Evolutionary conservation across 148 eudicot species (phyloP).

Genomic region (Arctostaphylos glauca): DNA sequence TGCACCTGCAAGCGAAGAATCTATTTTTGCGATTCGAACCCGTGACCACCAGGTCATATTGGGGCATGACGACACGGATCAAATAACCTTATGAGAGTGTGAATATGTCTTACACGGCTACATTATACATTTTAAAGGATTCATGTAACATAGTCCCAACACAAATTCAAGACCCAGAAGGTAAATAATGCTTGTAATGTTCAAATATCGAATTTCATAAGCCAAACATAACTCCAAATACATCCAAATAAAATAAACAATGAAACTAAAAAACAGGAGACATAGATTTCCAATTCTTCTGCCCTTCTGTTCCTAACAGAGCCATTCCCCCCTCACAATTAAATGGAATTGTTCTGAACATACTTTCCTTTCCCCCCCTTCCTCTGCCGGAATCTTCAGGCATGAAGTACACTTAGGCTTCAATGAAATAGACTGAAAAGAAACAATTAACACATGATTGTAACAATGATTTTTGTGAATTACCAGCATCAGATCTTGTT

Average conservation of each 20-base stretch:
- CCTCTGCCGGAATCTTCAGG: constrained; percentile 8
- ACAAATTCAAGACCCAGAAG: not conserved
- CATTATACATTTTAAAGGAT: too few species aligned
- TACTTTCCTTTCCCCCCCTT: not conserved
- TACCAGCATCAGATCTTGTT: not conserved
- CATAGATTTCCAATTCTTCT: not conserved
- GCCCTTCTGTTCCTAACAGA: constrained; percentile 11
- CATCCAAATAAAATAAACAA: not conserved
- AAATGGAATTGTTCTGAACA: constrained; percentile 5
- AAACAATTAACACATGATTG: not conserved
- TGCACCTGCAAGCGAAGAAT: too few species aligned
- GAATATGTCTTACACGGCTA: too few species aligned
- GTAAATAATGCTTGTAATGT: not conserved
- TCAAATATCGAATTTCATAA: not conserved
- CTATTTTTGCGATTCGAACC: too few species aligned
- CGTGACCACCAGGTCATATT: too few species aligned
- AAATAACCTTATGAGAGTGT: too few species aligned
- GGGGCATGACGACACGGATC: too few species aligned
- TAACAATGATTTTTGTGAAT: not conserved
- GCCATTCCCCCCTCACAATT: not conserved
- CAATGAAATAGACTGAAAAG: not conserved
- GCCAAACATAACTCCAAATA: constrained; percentile 2
- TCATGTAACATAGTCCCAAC: not conserved
- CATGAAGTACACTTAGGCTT: not conserved
- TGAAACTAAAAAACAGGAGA: constrained; percentile 5